phyloP scores from a whole-genome alignment of 169 alveolate species.

The Plasmodium malariae region DNA sequence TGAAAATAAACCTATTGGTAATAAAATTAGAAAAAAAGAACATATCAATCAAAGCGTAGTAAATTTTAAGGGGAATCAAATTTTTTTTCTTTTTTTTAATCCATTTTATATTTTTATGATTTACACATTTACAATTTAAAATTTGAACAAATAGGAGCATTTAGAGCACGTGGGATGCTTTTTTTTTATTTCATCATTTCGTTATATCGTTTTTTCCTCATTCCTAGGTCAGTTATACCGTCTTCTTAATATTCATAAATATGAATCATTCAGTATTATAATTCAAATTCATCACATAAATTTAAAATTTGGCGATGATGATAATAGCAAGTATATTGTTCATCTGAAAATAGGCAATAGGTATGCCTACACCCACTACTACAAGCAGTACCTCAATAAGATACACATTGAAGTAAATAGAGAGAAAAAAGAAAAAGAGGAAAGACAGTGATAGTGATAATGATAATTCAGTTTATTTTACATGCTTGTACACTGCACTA shows the following conservation, averaged over 20 bases:
- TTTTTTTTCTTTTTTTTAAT: no score
- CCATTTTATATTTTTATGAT: constrained; percentile 6
- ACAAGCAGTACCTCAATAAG: constrained; percentile 46
- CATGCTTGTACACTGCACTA: no score
- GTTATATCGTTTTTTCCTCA: background rate
- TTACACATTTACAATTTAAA: background rate
- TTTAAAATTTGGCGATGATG: constrained; percentile 60
- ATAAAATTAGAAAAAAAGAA: constrained; percentile 1
- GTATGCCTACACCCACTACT: constrained; percentile 63
- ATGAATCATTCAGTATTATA: constrained; percentile 55
- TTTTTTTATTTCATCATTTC: background rate
- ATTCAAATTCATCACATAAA: constrained; percentile 66
- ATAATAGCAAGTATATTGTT: constrained; percentile 45
- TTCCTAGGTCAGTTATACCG: constrained; percentile 43
- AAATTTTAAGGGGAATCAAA: background rate
- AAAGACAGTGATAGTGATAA: background rate
- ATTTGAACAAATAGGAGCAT: background rate
- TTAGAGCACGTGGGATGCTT: background rate
- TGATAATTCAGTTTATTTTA: no score
- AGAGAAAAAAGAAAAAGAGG: background rate
- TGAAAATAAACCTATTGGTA: constrained; percentile 65
- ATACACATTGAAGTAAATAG: constrained; percentile 52
- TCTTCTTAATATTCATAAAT: constrained; percentile 52
- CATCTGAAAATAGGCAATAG: constrained; percentile 54
- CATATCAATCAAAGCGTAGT: background rate